Evolutionary conservation across 495 filamentous ascomycete genomes (phyloP).

Genomic region (Annulohypoxylon moriforme): DNA sequence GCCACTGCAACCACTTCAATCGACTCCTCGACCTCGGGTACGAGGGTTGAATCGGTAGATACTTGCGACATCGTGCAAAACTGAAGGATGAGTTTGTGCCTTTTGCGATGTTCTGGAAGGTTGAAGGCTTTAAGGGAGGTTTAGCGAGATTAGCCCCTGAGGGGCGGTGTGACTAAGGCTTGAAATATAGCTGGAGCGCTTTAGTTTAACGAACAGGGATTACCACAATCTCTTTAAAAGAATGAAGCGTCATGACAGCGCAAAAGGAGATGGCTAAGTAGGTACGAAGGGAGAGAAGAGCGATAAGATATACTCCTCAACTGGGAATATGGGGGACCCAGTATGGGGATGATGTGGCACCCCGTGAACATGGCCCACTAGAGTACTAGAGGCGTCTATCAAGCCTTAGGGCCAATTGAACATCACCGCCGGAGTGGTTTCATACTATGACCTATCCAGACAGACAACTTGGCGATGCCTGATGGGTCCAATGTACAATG

Average conservation of each 20-base stretch:
- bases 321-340: not conserved
- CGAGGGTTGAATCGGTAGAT: not conserved
- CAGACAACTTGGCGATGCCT: not conserved
- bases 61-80: not conserved
- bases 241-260: not conserved
- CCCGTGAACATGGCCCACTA: not conserved
- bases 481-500: not conserved
- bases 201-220: not conserved
- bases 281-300: not conserved
- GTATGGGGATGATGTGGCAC: slow-evolving; percentile 12
- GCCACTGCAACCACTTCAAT: not conserved
- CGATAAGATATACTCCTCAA: not conserved
- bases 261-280: not conserved
- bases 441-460: slow-evolving; percentile 4
- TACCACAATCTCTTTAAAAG: not conserved
- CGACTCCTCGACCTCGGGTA: not conserved
- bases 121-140: not conserved
- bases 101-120: not conserved
- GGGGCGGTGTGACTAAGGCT: not conserved
- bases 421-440: not conserved
- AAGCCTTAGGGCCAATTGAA: not conserved
- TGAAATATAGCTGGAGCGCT: not conserved
- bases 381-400: not conserved
- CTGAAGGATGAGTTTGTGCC: not conserved
- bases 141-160: not conserved